Evolutionary conservation across 208 protist genomes (phyloP).

Genomic region (Crithidia brevicula): DNA sequence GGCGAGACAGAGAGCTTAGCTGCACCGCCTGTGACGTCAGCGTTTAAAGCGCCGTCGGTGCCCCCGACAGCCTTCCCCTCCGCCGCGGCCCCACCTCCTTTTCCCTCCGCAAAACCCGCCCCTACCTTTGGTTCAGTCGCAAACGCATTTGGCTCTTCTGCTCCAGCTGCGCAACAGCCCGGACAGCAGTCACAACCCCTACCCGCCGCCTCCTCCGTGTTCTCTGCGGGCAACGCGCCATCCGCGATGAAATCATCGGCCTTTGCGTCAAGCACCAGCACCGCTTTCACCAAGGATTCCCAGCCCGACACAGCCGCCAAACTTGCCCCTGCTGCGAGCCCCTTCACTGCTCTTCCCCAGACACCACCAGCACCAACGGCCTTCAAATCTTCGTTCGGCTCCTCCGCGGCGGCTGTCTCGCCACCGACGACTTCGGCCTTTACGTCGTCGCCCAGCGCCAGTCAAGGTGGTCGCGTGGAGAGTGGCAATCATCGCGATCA

Average conservation of each 20-base stretch:
- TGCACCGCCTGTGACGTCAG: too few species aligned
- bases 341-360: not conserved
- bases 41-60: too few species aligned
- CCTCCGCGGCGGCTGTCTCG: not conserved
- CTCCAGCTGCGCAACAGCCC: not conserved
- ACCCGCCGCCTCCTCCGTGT: not conserved
- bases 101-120: too few species aligned
- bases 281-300: not conserved
- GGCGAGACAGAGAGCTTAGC: too few species aligned
- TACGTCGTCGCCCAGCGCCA: not conserved
- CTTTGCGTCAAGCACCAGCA: not conserved
- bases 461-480: not conserved
- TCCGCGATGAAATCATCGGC: not conserved
- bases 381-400: not conserved
- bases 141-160: not conserved
- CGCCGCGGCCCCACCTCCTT: too few species aligned
- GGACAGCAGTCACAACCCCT: not conserved
- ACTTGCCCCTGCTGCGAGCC: not conserved
- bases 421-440: not conserved
- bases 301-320: not conserved
- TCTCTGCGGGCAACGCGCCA: not conserved
- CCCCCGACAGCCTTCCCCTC: too few species aligned
- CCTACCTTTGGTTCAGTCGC: too few species aligned
- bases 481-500: not conserved
- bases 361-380: slow-evolving; percentile 1